Evolutionary conservation across 805 yeast genomes (phyloP).

Genomic region (Isabelozyma pseudorhagii): DNA sequence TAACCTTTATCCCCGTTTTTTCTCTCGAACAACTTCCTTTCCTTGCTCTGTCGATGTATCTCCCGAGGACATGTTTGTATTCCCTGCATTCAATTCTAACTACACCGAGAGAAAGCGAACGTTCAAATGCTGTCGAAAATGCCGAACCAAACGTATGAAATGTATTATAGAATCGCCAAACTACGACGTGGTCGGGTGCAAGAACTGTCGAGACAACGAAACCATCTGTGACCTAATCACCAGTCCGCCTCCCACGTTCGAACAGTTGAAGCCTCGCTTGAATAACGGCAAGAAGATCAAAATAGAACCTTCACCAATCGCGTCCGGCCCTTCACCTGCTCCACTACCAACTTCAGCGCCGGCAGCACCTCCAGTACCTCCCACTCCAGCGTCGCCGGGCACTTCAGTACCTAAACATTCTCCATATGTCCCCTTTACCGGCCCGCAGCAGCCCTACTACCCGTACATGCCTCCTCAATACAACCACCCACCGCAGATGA

Average conservation of each 20-base stretch:
- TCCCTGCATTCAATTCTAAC: constrained; percentile 21
- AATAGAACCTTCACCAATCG: not conserved
- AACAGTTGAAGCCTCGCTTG: not conserved
- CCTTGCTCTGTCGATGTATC: not conserved
- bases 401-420: not conserved
- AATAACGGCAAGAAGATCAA: not conserved
- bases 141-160: constrained; percentile 16
- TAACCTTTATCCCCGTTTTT: not conserved
- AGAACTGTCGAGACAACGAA: constrained; percentile 13
- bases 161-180: constrained; percentile 13
- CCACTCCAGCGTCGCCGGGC: not conserved
- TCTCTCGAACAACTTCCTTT: not conserved
- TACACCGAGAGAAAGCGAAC: constrained; percentile 21
- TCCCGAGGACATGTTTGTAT: constrained; percentile 15
- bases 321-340: too few species aligned
- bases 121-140: constrained; percentile 19
- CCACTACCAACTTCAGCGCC: too few species aligned
- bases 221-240: constrained; percentile 13
- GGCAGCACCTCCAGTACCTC: not conserved
- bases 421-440: not conserved
- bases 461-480: not conserved
- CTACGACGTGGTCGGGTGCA: constrained; percentile 20
- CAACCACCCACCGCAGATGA: not conserved
- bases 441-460: not conserved
- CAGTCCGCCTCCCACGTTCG: not conserved